Base-by-base conservation (phyloP, 2,329 filamentous ascomycete species). In the Pseudogymnoascus sp. region DNA sequence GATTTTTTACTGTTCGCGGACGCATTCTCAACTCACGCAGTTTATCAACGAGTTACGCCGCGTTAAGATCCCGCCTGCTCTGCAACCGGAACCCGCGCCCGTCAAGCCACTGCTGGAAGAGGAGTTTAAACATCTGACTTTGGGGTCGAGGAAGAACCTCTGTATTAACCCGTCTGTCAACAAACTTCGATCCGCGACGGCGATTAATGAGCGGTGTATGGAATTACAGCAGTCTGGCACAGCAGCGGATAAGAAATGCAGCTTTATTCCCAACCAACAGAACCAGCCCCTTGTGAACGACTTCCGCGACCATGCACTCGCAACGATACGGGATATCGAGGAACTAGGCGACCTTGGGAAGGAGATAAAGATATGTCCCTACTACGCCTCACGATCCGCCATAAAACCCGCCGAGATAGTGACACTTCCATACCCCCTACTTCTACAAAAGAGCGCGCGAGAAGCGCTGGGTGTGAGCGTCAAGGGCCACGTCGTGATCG, bases 121-220 rank as follows among this genome's bases (percentile, higher is more conserved):
- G 74, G 78, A 81, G 34, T 73, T 89, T 34, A 90, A 88, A 68
- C 85, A 90, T 69, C 72, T 90, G 2, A 83, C 87, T 0, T 77
- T 91, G 1, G 88, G 87, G 2, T 90, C 88, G 1, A 80, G 88
- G 62, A 90, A 88, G 71, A 89, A 88, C 64, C 77, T 78, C 16
- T 99, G 95, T 75, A 96, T 99, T 75, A 97, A 99, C 69, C 84
- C 89, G 0, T 84, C 87, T 31, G 93, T 99, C 1, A 81, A 83
- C 23, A 85, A 84, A 11, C 83, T 97, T 1, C 83, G 77, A 44
- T 84, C 84, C 0, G 79, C 89, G 1, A 87, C 89, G 0, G 91
- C 91, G 5, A 96, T 99, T 76, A 99, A 97, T 71, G 95, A 99
- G 73, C 84, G 88, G 11, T 99, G 95, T 71, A 80, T 93, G 5